Evolutionary conservation across 768 basidiomycete genomes (phyloP).

Genomic region (Boletus subparvulus): DNA sequence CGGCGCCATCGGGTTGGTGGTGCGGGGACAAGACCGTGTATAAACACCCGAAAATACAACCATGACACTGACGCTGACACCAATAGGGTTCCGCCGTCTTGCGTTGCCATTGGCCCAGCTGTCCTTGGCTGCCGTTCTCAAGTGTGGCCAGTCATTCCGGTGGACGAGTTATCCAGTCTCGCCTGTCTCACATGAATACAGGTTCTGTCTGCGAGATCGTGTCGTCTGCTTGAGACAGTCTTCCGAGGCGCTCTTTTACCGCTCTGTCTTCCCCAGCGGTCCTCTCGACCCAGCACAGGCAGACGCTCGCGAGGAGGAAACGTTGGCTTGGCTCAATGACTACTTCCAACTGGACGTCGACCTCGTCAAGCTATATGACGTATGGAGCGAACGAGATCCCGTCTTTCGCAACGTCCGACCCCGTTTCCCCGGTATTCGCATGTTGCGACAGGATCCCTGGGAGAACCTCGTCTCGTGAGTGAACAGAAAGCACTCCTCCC

Average conservation of each 20-base stretch:
- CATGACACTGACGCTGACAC: slow-evolving; percentile 11
- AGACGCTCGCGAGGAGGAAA: slow-evolving; percentile 55
- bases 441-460: slow-evolving; percentile 93
- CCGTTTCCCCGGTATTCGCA: slow-evolving; percentile 78
- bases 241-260: slow-evolving; percentile 62
- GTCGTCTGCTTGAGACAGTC: slow-evolving; percentile 83
- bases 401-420: slow-evolving; percentile 66
- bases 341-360: slow-evolving; percentile 89
- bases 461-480: slow-evolving; percentile 92
- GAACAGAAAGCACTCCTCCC: slow-evolving; percentile 1
- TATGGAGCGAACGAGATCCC: slow-evolving; percentile 73
- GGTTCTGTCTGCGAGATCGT: slow-evolving; percentile 76
- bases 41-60: slow-evolving; percentile 15
- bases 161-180: slow-evolving; percentile 57
- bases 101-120: slow-evolving; percentile 66
- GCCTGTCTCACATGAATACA: slow-evolving; percentile 59
- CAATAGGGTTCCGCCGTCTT: slow-evolving; percentile 54
- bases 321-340: slow-evolving; percentile 70
- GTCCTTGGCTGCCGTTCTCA: slow-evolving; percentile 73
- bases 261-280: slow-evolving; percentile 58
- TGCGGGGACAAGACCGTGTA: neutral
- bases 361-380: slow-evolving; percentile 64
- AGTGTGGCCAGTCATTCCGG: slow-evolving; percentile 84
- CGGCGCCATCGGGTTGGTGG: slow-evolving; percentile 38
- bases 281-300: slow-evolving; percentile 34